Evolutionary conservation across 495 filamentous ascomycete species (phyloP), one percentile per base, ranked within the genome.

Genomic region (Saxophila tyrrhenica): DNA sequence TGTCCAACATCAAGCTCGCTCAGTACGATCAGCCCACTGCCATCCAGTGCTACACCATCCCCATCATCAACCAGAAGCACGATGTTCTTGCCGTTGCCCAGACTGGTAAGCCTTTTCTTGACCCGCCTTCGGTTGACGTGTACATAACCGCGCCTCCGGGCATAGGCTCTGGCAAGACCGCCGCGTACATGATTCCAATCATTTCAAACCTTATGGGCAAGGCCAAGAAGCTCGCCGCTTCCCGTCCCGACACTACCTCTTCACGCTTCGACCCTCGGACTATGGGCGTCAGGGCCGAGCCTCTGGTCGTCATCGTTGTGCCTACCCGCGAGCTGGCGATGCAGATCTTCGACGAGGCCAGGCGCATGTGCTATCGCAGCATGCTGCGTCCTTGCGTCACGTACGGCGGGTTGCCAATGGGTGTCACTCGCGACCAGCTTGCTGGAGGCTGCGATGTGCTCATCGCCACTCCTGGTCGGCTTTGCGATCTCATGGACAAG

Each of bases 151-250:
- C n/a, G 7, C 21, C 22, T 48, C 20, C 25, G 52, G 54, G 56
- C 17, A 8, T 52, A 97, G 91, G 92, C 21, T 95, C 90, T 39
- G 92, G 92, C 52, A 98, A 98, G 72, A 98, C 92, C 1, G 92
- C 83, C 0, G 89, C 92, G 0, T 98, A 89, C 62, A 67, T 98
- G 2, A 83, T 96, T 53, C 92, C 92, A 0, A 87, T 92, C 43
- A 59, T 96, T 39, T 94, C 89, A 35, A 80, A 87, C 68, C 68
- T 96, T 24, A 94, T 95, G 88, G 92, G 92, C 22, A 97, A 96
- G 70, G 87, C 84, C 0, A 89, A 85, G 67, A 87, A 87, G 68
- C 71, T 94, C 1, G 80, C 81, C 1, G 89, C 85, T 16, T 75
- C 81, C 45, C 85, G 89, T 24, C 89, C 90, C 0, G 78, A 79